These are phyloP conservation scores for Mycena alexandri DNA, from an alignment of 768 basidiomycete genomes.

Conservation along the genomic window DNA sequence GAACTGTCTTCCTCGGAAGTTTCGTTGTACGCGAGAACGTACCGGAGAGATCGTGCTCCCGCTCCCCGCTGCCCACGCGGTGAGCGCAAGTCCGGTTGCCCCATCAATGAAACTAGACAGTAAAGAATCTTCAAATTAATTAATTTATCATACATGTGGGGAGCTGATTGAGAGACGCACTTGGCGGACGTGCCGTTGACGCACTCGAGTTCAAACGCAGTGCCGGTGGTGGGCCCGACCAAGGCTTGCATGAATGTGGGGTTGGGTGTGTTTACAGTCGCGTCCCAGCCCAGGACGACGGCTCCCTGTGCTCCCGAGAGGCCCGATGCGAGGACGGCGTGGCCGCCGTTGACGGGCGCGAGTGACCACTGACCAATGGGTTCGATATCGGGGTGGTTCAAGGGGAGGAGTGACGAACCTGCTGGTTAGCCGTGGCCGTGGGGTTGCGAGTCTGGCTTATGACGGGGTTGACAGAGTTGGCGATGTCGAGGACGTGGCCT, in stretches of 20 bases:
- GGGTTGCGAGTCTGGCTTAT: slow-evolving; percentile 23
- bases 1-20: neutral
- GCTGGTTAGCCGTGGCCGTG: slow-evolving; percentile 5
- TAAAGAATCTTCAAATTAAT: neutral
- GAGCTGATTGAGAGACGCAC: slow-evolving; percentile 1
- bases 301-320: neutral
- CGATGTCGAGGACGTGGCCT: slow-evolving; percentile 29
- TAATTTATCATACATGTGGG: neutral
- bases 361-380: slow-evolving; percentile 10
- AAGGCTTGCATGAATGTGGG: slow-evolving; percentile 21
- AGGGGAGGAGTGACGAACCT: slow-evolving; percentile 6
- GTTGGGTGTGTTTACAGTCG: neutral
- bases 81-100: slow-evolving; percentile 12
- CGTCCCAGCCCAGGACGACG: slow-evolving; percentile 10
- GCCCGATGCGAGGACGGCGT: slow-evolving; percentile 19
- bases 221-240: neutral
- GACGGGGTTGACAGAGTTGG: slow-evolving; percentile 23
- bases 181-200: slow-evolving; percentile 12
- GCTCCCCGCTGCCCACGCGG: slow-evolving; percentile 11
- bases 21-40: neutral
- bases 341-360: slow-evolving; percentile 1
- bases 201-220: slow-evolving; percentile 13
- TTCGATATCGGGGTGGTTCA: neutral
- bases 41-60: slow-evolving; percentile 30
- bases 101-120: slow-evolving; percentile 16